Evolutionary conservation across 2,329 filamentous ascomycete species (phyloP).

Genomic region (Venturia carpophila): DNA sequence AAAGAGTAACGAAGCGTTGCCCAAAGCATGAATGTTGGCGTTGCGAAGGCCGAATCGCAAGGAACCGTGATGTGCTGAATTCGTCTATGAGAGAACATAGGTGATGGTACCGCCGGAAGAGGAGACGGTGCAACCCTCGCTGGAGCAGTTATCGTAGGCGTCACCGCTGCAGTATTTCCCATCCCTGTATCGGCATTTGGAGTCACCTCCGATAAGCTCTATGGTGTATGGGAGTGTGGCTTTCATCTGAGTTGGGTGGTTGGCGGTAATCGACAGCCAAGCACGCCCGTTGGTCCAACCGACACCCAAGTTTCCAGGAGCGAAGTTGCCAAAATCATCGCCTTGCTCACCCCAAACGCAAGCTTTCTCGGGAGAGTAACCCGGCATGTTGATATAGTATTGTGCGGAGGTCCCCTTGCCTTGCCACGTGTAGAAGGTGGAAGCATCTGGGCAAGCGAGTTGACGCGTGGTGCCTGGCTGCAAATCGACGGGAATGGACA

Average conservation of each 20-base stretch:
- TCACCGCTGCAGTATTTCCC: slow-evolving; percentile 52
- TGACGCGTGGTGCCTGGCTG: slow-evolving; percentile 50
- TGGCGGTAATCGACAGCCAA: slow-evolving; percentile 79
- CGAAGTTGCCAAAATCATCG: slow-evolving; percentile 87
- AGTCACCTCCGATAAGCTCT: slow-evolving; percentile 60
- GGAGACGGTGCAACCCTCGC: slow-evolving; percentile 66
- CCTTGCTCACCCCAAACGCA: slow-evolving; percentile 65
- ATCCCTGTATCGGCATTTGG: slow-evolving; percentile 58
- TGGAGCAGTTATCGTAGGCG: slow-evolving; percentile 42
- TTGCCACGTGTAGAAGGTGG: slow-evolving; percentile 61
- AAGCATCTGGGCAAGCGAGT: slow-evolving; percentile 68
- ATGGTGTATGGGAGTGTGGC: slow-evolving; percentile 71
- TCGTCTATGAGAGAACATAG: slow-evolving; percentile 16
- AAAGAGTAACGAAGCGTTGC: neutral
- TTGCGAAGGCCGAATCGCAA: neutral
- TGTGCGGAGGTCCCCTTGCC: slow-evolving; percentile 73
- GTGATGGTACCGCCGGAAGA: slow-evolving; percentile 7
- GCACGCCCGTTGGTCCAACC: slow-evolving; percentile 62
- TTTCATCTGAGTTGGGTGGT: slow-evolving; percentile 60
- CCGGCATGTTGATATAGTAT: slow-evolving; percentile 91
- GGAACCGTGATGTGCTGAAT: neutral
- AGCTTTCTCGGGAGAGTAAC: slow-evolving; percentile 55
- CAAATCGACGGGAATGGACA: slow-evolving; percentile 69
- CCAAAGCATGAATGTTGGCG: neutral
- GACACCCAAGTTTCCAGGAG: slow-evolving; percentile 78